Base-by-base conservation (phyloP, 2,329 filamentous ascomycete species). In the Colletotrichum horii region DNA sequence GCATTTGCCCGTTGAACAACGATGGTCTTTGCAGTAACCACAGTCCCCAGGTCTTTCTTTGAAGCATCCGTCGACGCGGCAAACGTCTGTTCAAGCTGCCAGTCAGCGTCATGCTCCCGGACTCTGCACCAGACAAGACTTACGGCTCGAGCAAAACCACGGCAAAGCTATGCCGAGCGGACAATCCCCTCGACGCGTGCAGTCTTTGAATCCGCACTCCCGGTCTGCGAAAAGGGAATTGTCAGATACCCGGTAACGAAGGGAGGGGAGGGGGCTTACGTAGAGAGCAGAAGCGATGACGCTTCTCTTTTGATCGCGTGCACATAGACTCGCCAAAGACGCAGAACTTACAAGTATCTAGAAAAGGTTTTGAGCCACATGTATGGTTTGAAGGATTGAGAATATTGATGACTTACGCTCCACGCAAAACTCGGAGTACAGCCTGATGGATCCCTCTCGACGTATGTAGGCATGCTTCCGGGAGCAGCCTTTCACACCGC, bases 351-450 rank as follows among this genome's bases (percentile, higher is more conserved):
- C 74, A 76, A 5, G 74, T 76, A 15, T 76, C 74, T 76, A 16
- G 2, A 14, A 15, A 36, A 26, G 11, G 5, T 1, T 22, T 52
- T 52, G 4, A 19, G 22, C 70, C 19, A 73, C 22, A 16, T 65
- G 4, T 1, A 19, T 24, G 8, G 8, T 14, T 2, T 34, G 22
- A 36, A 66, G 4, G 14, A 5, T 2, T 30, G 7, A 6, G 28
- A n/a, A 36, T 22, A 8, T 19, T 48, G 2, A 15, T 1, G 16
- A 69, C 74, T 65, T 16, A 74, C 74, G 74, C 26, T 76, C 74
- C 4, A 73, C 73, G 32, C 73, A 75, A 19, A 74, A 76, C 11
- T 76, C 74, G 2, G 74, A 76, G 58, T 76, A 76, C 34, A 76
- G 34, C 22, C 58, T 69, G 58, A 73, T 58, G 14, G 72, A 58